Base-by-base conservation (phyloP, 306 rosid species). In the Dalbergia cultrata region DNA sequence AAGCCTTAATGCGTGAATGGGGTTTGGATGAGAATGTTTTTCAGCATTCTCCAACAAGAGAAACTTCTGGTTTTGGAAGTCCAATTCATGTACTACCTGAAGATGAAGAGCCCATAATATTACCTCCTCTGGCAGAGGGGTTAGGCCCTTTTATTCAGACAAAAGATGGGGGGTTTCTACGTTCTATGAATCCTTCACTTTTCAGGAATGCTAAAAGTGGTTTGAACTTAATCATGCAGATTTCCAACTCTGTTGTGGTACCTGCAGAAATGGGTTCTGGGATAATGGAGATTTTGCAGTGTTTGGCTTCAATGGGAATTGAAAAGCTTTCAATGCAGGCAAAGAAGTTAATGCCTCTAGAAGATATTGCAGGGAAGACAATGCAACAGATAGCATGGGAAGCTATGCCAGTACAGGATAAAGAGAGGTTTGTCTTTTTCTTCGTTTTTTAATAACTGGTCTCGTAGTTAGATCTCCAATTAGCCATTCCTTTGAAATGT, bases 251-350 rank as follows among this genome's bases (percentile, higher is more conserved):
- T 17, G 91, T 93, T 37, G 98, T 95, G 47, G 86, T 95, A 37
- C 99, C 98, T 58, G 96, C 96, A 39, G 94, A 93, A 86, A 95
- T 91, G 98, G 98, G 98, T 81, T 91, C 97, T 62, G 94, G 93
- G 75, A 85, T 90, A 60, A 88, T 87, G 90, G 97, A 90, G 67
- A 90, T 90, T 54, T 75, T 95, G 86, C 94, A 89, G 85, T 68
- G 83, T 73, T 86, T 93, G 82, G 98, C 94, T 47, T 90, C 97
- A 11, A 83, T 85, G 34, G 99, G 99, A 80, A 89, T 95, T 71
- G 98, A 95, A 84, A 95, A 91, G 85, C 99, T 95, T 85, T 91
- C 99, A 1, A 87, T 87, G 90, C 99, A 91, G 82, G 98, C 99
- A 50, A 91, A 85, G 37, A 93, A 90, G 93, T 83, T 90, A 63